Evolutionary conservation across 139 green algal species (phyloP), one percentile per base, ranked within the genome.

Genomic region (Volvox africanus): DNA sequence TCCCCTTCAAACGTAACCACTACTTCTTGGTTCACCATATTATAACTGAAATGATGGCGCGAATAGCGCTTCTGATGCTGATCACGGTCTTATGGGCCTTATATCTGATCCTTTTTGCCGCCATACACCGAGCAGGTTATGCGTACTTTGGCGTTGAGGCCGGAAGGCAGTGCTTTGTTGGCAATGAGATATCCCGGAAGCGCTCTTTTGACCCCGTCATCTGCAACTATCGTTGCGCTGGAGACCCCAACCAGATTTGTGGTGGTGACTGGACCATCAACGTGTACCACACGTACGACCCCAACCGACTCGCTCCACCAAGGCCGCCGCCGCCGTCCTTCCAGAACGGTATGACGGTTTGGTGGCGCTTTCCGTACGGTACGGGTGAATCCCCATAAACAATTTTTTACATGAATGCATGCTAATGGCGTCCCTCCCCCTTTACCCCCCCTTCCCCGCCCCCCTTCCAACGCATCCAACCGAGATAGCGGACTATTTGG

Each of bases 261-360:
- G 75, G 75, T 55, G 75, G 75, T 35, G 75, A 81, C 20, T 81
- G 75, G 75, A 30, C 75, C 30, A 55, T 81, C 75, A 81, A 30
- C 75, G 32, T 81, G 17, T 81, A 61, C 30, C 2, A 55, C 22
- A 26, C 71, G 71, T 79, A 79, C 71, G 71, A 79, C 2, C 71
- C 71, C 28, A 30, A 18, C 26, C 14, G 26, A 14, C 71, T 30
- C 18, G 14, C 71, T 14, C 35, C 71, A 30, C 71, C 71, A 21
- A 33, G 26, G 32, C 71, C 71, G 20, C 71, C 71, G 71, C 65
- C 71, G 71, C 71, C 71, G 71, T 36, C 26, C 28, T 21, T 79
- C 18, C 71, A 21, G 9, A 79, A 79, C 35, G 2, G 71, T 79
- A 35, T 16, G 21, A 9, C 44, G 44, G 44, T 55, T 55, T 55